Conservation (phyloP, 768 basidiomycete genomes). For the Auriscalpium vulgare region DNA sequence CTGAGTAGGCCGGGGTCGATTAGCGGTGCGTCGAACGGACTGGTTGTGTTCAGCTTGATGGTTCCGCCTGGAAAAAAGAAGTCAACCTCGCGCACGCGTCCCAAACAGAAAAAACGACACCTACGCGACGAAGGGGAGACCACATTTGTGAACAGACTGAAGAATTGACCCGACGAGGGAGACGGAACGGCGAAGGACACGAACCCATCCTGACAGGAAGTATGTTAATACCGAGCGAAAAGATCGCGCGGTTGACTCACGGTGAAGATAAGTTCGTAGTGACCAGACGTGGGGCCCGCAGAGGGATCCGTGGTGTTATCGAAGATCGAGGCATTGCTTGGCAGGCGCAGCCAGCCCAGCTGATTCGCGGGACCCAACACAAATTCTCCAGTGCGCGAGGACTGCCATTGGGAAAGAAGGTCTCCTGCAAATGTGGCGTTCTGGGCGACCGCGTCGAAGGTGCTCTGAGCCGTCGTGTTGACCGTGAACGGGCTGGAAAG, state of each 20-base stretch:
- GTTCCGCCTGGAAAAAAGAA: slow-evolving; percentile 24
- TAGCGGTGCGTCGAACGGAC: slow-evolving; percentile 38
- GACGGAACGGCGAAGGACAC: slow-evolving; percentile 1
- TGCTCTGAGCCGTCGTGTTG: neutral
- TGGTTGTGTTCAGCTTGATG: slow-evolving; percentile 31
- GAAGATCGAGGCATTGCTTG: neutral
- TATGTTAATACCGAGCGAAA: neutral
- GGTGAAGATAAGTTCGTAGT: slow-evolving; percentile 4
- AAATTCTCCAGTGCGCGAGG: neutral
- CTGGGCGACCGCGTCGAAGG: neutral
- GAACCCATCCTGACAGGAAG: neutral
- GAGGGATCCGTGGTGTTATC: neutral
- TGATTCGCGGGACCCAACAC: slow-evolving; percentile 1
- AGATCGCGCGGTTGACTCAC: neutral
- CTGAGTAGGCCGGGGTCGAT: slow-evolving; percentile 43
- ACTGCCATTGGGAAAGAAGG: neutral
- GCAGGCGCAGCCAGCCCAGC: neutral
- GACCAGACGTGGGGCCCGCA: neutral
- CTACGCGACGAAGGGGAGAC: slow-evolving; percentile 7
- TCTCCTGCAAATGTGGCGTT: neutral
- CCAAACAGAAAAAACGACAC: neutral
- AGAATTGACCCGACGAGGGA: slow-evolving; percentile 1
- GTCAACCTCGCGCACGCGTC: neutral
- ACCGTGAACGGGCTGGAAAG: neutral
- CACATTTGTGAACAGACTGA: slow-evolving; percentile 5